Evolutionary conservation across 768 basidiomycete species (phyloP).

Genomic region (Cystofilobasidium ferigula): DNA sequence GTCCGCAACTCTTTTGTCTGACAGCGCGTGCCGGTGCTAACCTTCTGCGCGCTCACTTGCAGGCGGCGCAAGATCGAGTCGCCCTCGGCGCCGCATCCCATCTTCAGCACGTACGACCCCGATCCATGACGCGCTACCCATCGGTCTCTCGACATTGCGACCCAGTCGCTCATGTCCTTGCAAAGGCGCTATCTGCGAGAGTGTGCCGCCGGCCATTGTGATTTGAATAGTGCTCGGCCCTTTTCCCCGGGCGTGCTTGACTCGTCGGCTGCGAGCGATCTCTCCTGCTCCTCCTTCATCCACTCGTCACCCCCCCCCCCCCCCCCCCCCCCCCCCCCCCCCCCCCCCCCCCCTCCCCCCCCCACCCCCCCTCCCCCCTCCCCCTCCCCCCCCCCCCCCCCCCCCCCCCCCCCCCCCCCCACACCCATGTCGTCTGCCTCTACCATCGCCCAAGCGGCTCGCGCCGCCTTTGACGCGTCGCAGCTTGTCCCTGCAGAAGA

Average conservation of each 20-base stretch:
- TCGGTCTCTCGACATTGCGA: too few relatives aligned
- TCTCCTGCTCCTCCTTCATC: too few relatives aligned
- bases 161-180: too few relatives aligned
- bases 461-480: conserved; percentile 72
- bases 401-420: background rate
- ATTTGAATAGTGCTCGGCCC: too few relatives aligned
- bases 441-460: conserved; percentile 63
- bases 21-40: background rate
- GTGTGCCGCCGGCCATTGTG: too few relatives aligned
- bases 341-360: too few relatives aligned
- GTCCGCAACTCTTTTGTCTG: background rate
- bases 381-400: background rate
- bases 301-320: too few relatives aligned
- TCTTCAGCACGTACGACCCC: background rate
- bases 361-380: too few relatives aligned
- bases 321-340: too few relatives aligned
- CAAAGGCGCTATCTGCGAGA: too few relatives aligned
- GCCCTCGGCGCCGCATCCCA: conserved; percentile 9
- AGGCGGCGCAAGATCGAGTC: conserved; percentile 7
- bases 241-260: too few relatives aligned
- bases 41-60: background rate
- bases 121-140: background rate
- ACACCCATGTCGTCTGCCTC: conserved; percentile 10
- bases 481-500: conserved; percentile 63
- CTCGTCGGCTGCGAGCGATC: too few relatives aligned